Evolutionary conservation across 2,329 filamentous ascomycete species (phyloP).

Genomic region (Fusarium sp.): DNA sequence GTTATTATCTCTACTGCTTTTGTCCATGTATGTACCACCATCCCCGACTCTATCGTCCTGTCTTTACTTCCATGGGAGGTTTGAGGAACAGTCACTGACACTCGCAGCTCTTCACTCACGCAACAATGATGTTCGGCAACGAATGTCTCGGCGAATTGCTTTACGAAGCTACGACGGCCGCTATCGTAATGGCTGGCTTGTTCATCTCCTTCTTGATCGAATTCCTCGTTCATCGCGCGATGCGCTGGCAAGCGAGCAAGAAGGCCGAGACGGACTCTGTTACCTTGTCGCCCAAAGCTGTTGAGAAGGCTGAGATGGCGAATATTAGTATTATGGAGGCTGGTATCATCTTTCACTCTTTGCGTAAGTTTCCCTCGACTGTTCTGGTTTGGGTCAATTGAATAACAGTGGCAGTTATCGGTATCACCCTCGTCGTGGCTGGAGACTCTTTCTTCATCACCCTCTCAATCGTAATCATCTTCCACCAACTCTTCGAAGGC

Average conservation of each 20-base stretch:
- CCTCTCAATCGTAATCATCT: conserved; percentile 74
- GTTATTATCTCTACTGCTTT: conserved; percentile 79
- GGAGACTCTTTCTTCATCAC: conserved; percentile 67
- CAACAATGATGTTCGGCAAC: conserved; percentile 76
- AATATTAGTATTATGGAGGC: conserved; percentile 73
- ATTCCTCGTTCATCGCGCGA: conserved; percentile 69
- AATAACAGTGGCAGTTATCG: conserved; percentile 62
- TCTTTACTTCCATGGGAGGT: no score
- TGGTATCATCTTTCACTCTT: conserved; percentile 80
- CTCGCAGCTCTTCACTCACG: conserved; percentile 75
- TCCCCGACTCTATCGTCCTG: no score
- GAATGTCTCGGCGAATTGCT: conserved; percentile 71
- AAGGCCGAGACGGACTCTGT: conserved; percentile 28
- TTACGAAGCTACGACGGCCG: conserved; percentile 76
- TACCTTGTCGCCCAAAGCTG: conserved; percentile 38
- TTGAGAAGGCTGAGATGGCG: conserved; percentile 44
- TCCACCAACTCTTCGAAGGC: conserved; percentile 83
- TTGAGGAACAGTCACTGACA: not conserved
- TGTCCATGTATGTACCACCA: conserved; percentile 62
- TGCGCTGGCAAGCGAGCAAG: conserved; percentile 52
- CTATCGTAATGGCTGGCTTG: conserved; percentile 78
- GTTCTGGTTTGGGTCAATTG: fast-evolving
- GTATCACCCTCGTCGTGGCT: conserved; percentile 69
- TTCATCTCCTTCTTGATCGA: conserved; percentile 80
- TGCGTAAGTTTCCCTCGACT: conserved; percentile 59